Conservation (phyloP, 371 early-diverging fungal species). For the Rhizopus microsporus region DNA sequence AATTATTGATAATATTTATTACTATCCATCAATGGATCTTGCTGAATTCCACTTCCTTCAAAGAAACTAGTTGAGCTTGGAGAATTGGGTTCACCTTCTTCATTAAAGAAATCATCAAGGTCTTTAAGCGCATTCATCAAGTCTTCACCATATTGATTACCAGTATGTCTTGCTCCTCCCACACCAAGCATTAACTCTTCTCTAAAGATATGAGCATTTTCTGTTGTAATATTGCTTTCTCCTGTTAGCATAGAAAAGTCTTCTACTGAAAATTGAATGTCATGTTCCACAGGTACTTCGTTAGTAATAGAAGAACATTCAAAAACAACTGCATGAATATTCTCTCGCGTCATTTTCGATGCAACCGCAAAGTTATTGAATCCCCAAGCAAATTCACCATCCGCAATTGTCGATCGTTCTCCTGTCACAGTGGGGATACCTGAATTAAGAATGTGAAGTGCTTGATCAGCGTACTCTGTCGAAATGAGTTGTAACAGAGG, state of each 20-base stretch:
- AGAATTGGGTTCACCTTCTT: conserved; percentile 45
- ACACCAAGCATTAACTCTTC: conserved; percentile 10
- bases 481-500: conserved; percentile 62
- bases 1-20: neutral
- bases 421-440: conserved; percentile 47
- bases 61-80: conserved; percentile 17
- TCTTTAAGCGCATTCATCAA: conserved; percentile 60
- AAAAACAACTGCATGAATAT: conserved; percentile 55
- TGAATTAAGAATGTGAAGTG: conserved; percentile 69
- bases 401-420: conserved; percentile 14
- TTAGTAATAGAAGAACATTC: conserved; percentile 51
- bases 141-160: conserved; percentile 42
- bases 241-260: conserved; percentile 48
- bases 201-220: conserved; percentile 4
- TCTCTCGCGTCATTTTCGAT: conserved; percentile 44
- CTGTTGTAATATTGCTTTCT: conserved; percentile 17
- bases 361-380: conserved; percentile 33
- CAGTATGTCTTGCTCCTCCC: conserved; percentile 4
- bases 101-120: conserved; percentile 63
- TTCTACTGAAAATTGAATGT: conserved; percentile 52
- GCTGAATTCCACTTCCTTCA: conserved; percentile 4
- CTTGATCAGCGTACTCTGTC: conserved; percentile 67
- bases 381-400: conserved; percentile 37
- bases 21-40: neutral
- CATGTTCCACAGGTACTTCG: conserved; percentile 42